Base-by-base conservation (phyloP, 768 basidiomycete genomes). In the Calocera viscosa region DNA sequence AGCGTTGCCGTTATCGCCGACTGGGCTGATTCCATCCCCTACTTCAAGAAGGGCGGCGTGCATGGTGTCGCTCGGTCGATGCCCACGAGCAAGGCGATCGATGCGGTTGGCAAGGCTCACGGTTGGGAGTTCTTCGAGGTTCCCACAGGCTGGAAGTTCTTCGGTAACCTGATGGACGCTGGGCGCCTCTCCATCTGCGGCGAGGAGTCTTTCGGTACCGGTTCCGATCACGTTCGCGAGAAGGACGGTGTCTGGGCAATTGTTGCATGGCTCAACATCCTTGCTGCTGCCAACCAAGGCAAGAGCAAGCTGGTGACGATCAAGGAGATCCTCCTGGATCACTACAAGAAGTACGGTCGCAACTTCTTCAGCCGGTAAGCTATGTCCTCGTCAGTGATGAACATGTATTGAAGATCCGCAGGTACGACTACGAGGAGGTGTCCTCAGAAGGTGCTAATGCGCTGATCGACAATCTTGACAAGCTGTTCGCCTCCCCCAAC, bases 81-180 rank as follows among this genome's bases (percentile, higher is more conserved):
- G 96, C 96, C 96, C 5, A 99, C 95, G 0, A 89, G 88, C 73
- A 95, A 91, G 70, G 95, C 96, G 41, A 93, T 99, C 74, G 96
- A 97, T 77, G 83, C 91, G 14, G 95, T 98, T 26, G 95, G 94
- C 16, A 84, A 94, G 82, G 90, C 87, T 74, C 96, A 94, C 80
- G 89, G 90, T 14, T 76, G 96, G 47, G 91, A 95, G 75, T 87
- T 84, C 74, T 96, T 95, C 72, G 96, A 97, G 75, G 95, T 98
- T 22, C 96, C 96, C 2, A 99, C 96, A 24, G 94, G 95, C 70
- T 97, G 94, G 94, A 99, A 99, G 78, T 99, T 99, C 84, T 99
- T 99, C 75, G 96, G 96, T 60, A 99, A 98, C 78, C 81, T 99
- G 72, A 99, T 99, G 96, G 96, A 99, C 75, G 96, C 96, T 22